A percentile compares a stretch with the other conserved stretches of the same genome.
Conservation (phyloP, 306 rosid genomes). For the Cajanus cajan region DNA sequence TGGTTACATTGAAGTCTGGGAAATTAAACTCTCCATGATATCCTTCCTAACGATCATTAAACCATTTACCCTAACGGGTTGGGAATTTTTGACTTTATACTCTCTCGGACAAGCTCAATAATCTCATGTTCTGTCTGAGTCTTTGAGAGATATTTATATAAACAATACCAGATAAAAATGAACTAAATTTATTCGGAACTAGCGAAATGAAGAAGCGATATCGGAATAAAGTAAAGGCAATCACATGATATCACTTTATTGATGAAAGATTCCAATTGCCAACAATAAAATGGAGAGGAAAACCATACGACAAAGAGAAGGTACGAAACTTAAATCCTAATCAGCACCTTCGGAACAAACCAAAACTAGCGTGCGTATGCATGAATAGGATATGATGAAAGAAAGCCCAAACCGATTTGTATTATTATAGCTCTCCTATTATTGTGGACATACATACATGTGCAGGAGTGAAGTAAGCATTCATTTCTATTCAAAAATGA, state of each 20-base stretch:
- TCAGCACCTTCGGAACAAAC: neutral
- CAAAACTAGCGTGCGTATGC: constrained; percentile 7
- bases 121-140: neutral
- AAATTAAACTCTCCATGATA: neutral
- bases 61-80: neutral
- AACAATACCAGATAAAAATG: constrained; percentile 19
- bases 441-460: neutral
- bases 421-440: neutral
- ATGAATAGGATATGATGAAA: neutral
- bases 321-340: neutral
- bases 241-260: constrained; percentile 1
- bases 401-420: neutral
- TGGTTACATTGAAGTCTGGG: neutral
- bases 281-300: neutral
- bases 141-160: neutral
- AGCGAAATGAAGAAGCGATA: constrained; percentile 1
- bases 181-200: neutral
- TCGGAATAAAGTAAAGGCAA: constrained; percentile 28
- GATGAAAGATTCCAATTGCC: constrained; percentile 24
- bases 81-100: no score
- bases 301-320: constrained; percentile 1
- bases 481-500: neutral
- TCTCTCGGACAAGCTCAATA: neutral
- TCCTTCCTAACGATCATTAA: no score
- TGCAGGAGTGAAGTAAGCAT: neutral